phyloP scores from a whole-genome alignment of 352 stramenopile species.

The Peronospora destructor region DNA sequence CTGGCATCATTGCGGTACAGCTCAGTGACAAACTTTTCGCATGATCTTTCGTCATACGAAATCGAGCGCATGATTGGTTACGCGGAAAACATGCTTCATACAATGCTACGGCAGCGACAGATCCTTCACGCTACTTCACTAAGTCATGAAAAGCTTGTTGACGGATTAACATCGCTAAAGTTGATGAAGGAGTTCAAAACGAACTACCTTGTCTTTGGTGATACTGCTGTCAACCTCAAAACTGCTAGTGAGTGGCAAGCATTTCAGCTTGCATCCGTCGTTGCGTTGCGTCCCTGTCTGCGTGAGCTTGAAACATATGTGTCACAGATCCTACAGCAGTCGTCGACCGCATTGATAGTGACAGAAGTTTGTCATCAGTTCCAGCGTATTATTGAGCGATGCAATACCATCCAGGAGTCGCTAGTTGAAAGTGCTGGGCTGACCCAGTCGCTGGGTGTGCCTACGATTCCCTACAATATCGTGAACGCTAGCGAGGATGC shows the following conservation, averaged over 20 bases:
- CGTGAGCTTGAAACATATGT: conserved; percentile 66
- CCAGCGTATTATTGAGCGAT: conserved; percentile 29
- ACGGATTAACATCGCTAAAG: conserved; percentile 43
- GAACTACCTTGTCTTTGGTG: conserved; percentile 21
- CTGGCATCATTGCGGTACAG: conserved; percentile 72
- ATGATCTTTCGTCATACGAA: conserved; percentile 77
- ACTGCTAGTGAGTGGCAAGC: conserved; percentile 45
- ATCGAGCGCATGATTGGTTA: conserved; percentile 85
- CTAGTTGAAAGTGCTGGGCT: conserved; percentile 25
- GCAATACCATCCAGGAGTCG: conserved; percentile 27
- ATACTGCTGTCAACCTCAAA: conserved; percentile 15
- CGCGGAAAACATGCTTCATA: conserved; percentile 85
- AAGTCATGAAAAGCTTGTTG: conserved; percentile 66
- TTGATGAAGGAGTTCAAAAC: conserved; percentile 40
- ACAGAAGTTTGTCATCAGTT: conserved; percentile 21
- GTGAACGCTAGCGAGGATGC: conserved; percentile 43
- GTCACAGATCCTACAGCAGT: conserved; percentile 38
- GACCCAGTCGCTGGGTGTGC: conserved; percentile 41
- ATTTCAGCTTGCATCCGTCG: conserved; percentile 41
- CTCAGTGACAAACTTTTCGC: conserved; percentile 73
- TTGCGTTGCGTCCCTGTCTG: conserved; percentile 42
- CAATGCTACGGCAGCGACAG: conserved; percentile 84
- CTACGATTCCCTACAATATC: conserved; percentile 43
- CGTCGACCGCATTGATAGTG: conserved; percentile 16
- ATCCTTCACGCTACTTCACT: conserved; percentile 59